Conservation (phyloP, 495 filamentous ascomycete genomes). For the Venustampulla echinocandica region DNA sequence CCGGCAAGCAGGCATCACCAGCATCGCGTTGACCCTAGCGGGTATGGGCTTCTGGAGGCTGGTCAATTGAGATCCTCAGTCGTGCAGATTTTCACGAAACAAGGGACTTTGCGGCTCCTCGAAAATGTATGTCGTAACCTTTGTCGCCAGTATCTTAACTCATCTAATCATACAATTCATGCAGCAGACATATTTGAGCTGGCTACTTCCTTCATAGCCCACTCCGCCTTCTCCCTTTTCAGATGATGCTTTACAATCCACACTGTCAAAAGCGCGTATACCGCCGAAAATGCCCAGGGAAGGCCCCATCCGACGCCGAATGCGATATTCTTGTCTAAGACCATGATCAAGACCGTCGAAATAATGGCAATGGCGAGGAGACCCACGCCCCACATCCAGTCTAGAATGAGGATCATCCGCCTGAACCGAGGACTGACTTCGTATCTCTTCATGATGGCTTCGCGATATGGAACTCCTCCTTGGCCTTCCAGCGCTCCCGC, state of each 20-base stretch:
- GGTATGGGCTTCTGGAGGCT: conserved; percentile 51
- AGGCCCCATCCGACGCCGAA: conserved; percentile 20
- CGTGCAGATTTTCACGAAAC: neutral
- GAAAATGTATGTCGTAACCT: neutral
- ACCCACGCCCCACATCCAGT: conserved; percentile 10
- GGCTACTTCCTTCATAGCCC: conserved; percentile 4
- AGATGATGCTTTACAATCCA: conserved; percentile 1
- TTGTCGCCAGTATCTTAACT: conserved; percentile 1
- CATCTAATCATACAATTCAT: conserved; percentile 6
- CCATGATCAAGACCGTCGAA: conserved; percentile 12
- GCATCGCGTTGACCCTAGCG: conserved; percentile 60
- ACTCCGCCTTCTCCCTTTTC: conserved; percentile 10
- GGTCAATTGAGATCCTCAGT: conserved; percentile 20
- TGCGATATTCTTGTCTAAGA: conserved; percentile 10
- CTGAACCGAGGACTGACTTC: conserved; percentile 12
- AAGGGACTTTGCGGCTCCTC: too few species aligned
- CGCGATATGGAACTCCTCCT: conserved; percentile 16
- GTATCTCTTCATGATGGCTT: conserved; percentile 13
- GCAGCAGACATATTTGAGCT: neutral
- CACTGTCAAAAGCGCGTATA: conserved; percentile 2
- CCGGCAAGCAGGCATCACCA: conserved; percentile 58
- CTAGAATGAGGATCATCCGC: conserved; percentile 11
- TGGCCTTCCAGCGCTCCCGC: conserved; percentile 13
- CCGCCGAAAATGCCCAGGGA: conserved; percentile 6
- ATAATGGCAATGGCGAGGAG: conserved; percentile 7